Percentiles rank a stretch among this genome's conserved stretches.
phyloP scores from a whole-genome alignment of 2,329 filamentous ascomycete genomes.

The Ophiostoma sp. region DNA sequence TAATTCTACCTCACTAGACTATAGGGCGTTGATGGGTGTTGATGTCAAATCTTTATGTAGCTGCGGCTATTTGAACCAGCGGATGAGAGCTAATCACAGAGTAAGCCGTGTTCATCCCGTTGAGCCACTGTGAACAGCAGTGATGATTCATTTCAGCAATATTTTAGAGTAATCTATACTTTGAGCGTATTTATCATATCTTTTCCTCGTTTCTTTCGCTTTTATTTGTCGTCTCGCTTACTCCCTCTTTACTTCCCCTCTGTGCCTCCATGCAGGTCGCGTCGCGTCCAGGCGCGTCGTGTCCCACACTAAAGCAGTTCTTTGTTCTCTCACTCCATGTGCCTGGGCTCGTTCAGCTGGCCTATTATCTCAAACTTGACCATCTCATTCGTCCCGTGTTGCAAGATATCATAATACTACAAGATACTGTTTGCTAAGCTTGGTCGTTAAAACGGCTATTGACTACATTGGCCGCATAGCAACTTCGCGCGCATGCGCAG shows the following conservation, averaged over 20 bases:
- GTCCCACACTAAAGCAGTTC: conserved; percentile 10
- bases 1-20: too few relatives aligned
- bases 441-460: background rate
- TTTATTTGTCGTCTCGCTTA: background rate
- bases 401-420: background rate
- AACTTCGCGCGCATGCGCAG: background rate
- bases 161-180: too few relatives aligned
- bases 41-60: too few relatives aligned
- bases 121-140: background rate
- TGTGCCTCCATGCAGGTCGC: conserved; percentile 19
- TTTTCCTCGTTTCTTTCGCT: too few relatives aligned
- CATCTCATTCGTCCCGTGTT: background rate
- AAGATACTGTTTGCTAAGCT: background rate
- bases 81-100: background rate
- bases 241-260: background rate
- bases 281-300: conserved; percentile 24
- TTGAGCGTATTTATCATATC: too few relatives aligned
- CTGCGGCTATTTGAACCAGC: background rate
- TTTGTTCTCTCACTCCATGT: conserved; percentile 7
- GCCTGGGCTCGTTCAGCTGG: background rate
- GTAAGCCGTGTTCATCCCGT: background rate
- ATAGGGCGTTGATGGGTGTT: too few relatives aligned
- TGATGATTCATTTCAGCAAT: too few relatives aligned
- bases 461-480: background rate
- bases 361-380: background rate